phyloP scores from a whole-genome alignment of 192 early-diverging fungal species.

The Coemansia sp. region DNA sequence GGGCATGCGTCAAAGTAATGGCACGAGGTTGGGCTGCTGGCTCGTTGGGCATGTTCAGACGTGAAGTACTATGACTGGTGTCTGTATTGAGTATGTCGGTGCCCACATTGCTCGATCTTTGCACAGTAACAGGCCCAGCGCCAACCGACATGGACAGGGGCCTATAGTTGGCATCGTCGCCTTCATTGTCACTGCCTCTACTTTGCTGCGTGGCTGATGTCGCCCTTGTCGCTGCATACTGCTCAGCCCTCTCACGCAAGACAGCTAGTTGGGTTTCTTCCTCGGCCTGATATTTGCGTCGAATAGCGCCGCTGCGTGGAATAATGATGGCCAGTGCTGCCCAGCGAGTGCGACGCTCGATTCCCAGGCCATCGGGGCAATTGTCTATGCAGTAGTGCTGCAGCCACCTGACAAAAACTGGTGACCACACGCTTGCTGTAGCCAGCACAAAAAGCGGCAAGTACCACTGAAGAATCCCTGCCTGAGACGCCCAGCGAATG shows the following conservation, averaged over 20 bases:
- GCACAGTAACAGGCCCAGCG: not conserved
- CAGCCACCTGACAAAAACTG: constrained; percentile 17
- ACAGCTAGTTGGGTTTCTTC: constrained; percentile 13
- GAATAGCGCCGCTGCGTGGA: constrained; percentile 22
- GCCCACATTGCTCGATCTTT: not conserved
- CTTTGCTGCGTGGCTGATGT: not conserved
- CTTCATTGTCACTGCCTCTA: constrained; percentile 2
- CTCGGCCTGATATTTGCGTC: constrained; percentile 21
- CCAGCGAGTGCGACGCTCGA: constrained; percentile 35
- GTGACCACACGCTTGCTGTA: constrained; percentile 37
- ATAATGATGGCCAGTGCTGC: constrained; percentile 29
- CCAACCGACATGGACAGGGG: not conserved
- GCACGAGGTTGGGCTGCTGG: constrained; percentile 15
- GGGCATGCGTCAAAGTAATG: constrained; percentile 23
- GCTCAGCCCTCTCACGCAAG: constrained; percentile 22
- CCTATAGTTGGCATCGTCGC: not conserved
- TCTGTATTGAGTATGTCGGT: not conserved
- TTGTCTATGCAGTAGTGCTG: constrained; percentile 41
- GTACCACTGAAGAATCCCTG: constrained; percentile 55
- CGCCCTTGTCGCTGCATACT: constrained; percentile 11
- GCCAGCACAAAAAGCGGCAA: constrained; percentile 51
- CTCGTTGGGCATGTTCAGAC: constrained; percentile 35
- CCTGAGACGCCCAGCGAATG: constrained; percentile 43
- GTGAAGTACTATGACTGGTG: not conserved
- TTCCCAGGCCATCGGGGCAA: constrained; percentile 47